Evolutionary conservation across 148 eudicot species (phyloP).

Genomic region (Dysphania ambrosioides): DNA sequence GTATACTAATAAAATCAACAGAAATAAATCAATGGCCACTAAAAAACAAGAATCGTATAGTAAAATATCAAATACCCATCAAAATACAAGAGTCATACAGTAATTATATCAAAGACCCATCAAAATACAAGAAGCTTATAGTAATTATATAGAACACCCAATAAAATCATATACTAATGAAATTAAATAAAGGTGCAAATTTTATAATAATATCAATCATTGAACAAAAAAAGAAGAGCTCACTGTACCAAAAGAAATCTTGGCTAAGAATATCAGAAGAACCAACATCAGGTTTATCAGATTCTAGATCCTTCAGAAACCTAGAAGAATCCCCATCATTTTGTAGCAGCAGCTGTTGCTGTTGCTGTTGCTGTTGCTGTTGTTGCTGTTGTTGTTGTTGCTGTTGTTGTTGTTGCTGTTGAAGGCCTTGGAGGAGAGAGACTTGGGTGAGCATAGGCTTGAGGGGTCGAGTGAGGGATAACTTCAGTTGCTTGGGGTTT

Average conservation of each 20-base stretch:
- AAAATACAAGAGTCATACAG: too few species aligned
- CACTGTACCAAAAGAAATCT: constrained; percentile 81
- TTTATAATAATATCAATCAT: not conserved
- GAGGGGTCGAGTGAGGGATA: constrained; percentile 37
- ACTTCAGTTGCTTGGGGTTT: constrained; percentile 20
- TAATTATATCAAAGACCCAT: too few species aligned
- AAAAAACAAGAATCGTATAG: too few species aligned
- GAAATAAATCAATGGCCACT: too few species aligned
- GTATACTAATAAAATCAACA: too few species aligned
- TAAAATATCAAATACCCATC: too few species aligned
- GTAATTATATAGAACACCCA: too few species aligned
- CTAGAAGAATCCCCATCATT: constrained; percentile 5
- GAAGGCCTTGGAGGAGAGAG: constrained; percentile 25
- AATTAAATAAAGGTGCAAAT: not conserved
- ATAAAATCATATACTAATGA: not conserved
- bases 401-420: not conserved
- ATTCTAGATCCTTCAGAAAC: constrained; percentile 35
- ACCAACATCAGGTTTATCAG: constrained; percentile 26
- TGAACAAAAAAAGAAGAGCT: not conserved
- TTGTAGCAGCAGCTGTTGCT: not conserved
- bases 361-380: constrained; percentile 2
- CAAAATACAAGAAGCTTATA: too few species aligned
- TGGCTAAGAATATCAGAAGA: constrained; percentile 66
- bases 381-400: not conserved
- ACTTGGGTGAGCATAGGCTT: constrained; percentile 41